Base-by-base conservation (phyloP, 1,139 yeast genomes). In the Geotrichum citri-aurantii region DNA sequence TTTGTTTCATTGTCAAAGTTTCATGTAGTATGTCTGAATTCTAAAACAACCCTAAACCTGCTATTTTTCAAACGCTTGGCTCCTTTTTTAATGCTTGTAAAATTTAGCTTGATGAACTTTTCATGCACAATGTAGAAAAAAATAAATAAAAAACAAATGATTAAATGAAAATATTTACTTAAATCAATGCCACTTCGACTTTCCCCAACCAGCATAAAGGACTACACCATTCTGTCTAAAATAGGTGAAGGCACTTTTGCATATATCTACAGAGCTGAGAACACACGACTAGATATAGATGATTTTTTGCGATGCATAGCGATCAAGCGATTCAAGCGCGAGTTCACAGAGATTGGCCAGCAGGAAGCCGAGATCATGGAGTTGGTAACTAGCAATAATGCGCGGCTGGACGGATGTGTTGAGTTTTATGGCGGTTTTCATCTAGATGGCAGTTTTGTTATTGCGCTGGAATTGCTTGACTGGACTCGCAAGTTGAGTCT, bases 181-280 rank as follows among this genome's bases (percentile, higher is more conserved):
- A 37, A 37, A 37, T 37, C 42, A 37, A 37, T 37, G 44, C 19
- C 44, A n/a, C 14, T 37, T 7, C 44, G 17, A 37, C 44, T 37
- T 17, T 37, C 44, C 14, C 21, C 17, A 17, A 37, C 19, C 7
- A 37, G 17, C 44, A 37, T 37, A 37, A 37, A 29, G 24, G 33
- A 54, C 17, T 56, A 56, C 33, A 27, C 55, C 8, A 50, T 59
- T 19, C 44, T 56, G 19, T 56, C 56, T 3, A 26, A 52, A 37
- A 58, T 63, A 11, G 66, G 64, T 5, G 59, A 56, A 19, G 66
- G 66, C 37, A 53, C 65, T 0, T 54, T 60, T 21, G 58, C 65
- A 0, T 53, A 59, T 12, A 57, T 61, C 6, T 64, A 62, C 58
- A 55, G 62, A 46, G 66, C 66, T 1, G 66, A 64, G 40, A 59